Evolutionary conservation across 306 rosid species (phyloP).

Genomic region (Cicer arietinum): DNA sequence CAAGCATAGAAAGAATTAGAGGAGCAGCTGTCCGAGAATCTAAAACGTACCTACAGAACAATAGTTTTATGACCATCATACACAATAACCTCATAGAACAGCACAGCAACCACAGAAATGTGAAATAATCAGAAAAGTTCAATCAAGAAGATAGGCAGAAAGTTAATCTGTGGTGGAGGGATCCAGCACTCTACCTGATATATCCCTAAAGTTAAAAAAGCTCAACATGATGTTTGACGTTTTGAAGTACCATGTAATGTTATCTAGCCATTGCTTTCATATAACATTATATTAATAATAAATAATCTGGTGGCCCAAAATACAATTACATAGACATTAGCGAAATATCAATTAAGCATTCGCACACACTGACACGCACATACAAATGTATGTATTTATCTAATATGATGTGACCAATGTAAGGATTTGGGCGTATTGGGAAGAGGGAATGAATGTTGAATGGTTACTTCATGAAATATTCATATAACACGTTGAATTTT

Average conservation of each 20-base stretch:
- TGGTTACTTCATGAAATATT: neutral
- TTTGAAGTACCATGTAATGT: constrained; percentile 23
- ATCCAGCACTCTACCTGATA: constrained; percentile 23
- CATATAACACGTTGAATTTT: constrained; percentile 9
- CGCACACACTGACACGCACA: neutral
- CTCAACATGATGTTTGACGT: constrained; percentile 17
- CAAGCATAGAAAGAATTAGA: constrained; percentile 94
- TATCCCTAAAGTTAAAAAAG: constrained; percentile 4
- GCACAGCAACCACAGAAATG: constrained; percentile 34
- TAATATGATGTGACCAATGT: neutral
- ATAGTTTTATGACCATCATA: constrained; percentile 38
- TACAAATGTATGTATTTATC: neutral
- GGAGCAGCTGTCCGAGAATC: constrained; percentile 96
- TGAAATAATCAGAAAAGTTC: constrained; percentile 40
- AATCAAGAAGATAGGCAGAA: constrained; percentile 37
- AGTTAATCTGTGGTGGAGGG: constrained; percentile 17
- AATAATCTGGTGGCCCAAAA: constrained; percentile 27
- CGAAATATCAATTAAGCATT: constrained; percentile 19
- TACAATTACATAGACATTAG: constrained; percentile 22
- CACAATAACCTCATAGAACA: constrained; percentile 32
- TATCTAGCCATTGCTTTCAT: constrained; percentile 17
- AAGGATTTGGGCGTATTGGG: neutral
- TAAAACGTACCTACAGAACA: constrained; percentile 82
- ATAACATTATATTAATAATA: neutral
- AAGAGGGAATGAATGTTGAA: neutral